Conservation (phyloP, 164 flowering plant genomes). For the Cinnamomum micranthum region DNA sequence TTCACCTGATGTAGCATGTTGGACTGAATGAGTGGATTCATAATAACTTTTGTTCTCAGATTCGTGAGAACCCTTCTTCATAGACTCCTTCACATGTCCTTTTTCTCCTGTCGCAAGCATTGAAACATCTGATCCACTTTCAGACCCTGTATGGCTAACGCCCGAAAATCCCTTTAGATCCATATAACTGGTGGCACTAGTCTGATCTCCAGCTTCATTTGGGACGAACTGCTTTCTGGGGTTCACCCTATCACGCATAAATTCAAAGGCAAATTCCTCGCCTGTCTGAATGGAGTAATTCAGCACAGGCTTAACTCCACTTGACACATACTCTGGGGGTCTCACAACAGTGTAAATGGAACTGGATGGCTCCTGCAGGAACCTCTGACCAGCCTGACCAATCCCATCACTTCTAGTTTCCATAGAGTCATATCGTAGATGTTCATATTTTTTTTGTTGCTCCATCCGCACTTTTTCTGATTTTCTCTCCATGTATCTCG, state of each 20-base stretch:
- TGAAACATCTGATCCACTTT: conserved; percentile 61
- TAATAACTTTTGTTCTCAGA: conserved; percentile 31
- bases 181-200: conserved; percentile 39
- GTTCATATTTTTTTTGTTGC: conserved; percentile 37
- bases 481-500: conserved; percentile 37
- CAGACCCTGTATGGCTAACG: conserved; percentile 49
- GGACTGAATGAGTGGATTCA: conserved; percentile 37
- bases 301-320: conserved; percentile 49
- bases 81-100: conserved; percentile 35
- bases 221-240: conserved; percentile 40
- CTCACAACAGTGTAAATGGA: conserved; percentile 34
- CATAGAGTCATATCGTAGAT: conserved; percentile 23
- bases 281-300: conserved; percentile 92
- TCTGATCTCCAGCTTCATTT: conserved; percentile 34
- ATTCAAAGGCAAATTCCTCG: conserved; percentile 90
- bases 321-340: conserved; percentile 43
- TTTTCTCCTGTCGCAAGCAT: conserved; percentile 34
- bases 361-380: conserved; percentile 40
- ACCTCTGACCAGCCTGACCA: conserved; percentile 36
- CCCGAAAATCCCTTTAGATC: conserved; percentile 61
- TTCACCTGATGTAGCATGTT: conserved; percentile 34
- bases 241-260: conserved; percentile 71
- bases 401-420: conserved; percentile 42
- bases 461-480: conserved; percentile 29
- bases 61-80: conserved; percentile 30